phyloP scores from a whole-genome alignment of 495 filamentous ascomycete species.

The Penicillium macrosclerotiorum region DNA sequence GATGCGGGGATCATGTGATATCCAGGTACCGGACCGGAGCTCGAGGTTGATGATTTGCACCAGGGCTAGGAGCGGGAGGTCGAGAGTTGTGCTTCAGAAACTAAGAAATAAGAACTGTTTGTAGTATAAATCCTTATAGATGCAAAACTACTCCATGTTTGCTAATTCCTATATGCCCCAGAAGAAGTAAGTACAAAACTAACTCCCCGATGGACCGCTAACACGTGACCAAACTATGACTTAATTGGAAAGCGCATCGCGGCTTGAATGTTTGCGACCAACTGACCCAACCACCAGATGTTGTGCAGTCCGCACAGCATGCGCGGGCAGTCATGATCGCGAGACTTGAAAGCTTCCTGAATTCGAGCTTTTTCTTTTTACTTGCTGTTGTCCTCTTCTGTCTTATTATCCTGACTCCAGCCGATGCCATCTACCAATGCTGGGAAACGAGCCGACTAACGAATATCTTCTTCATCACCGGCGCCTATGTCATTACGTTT shows the following conservation, averaged over 20 bases:
- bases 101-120: too few species aligned
- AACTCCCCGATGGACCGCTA: too few species aligned
- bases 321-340: conserved; percentile 42
- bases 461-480: conserved; percentile 82
- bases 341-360: conserved; percentile 73
- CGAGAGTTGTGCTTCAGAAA: too few species aligned
- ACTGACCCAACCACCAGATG: conserved; percentile 11
- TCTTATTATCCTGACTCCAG: conserved; percentile 78
- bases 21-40: conserved; percentile 6
- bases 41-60: not conserved
- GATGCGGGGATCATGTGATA: conserved; percentile 13
- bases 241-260: too few species aligned
- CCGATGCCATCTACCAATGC: conserved; percentile 79
- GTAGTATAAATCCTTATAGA: too few species aligned
- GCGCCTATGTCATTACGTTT: conserved; percentile 73
- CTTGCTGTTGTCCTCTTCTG: conserved; percentile 69
- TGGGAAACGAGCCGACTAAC: conserved; percentile 59
- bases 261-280: too few species aligned
- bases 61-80: too few species aligned
- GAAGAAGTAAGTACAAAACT: too few species aligned
- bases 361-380: conserved; percentile 75
- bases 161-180: too few species aligned
- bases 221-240: too few species aligned
- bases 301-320: conserved; percentile 14
- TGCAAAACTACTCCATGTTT: too few species aligned